Evolutionary conservation across 192 early-diverging fungal species (phyloP).

Genomic region (Backusella psychrophila): DNA sequence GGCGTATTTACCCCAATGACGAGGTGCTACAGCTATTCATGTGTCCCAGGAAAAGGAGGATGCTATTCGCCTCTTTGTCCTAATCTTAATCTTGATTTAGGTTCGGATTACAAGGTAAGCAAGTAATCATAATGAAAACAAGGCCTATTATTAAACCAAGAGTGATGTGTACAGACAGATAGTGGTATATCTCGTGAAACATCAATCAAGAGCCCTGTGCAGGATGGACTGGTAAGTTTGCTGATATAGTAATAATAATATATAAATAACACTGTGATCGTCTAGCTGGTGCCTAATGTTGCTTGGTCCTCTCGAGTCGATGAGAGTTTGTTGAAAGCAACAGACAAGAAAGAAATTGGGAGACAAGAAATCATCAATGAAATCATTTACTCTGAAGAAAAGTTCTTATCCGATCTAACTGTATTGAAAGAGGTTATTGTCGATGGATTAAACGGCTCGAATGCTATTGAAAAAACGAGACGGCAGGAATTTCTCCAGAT

Average conservation of each 20-base stretch:
- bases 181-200: not conserved
- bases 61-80: conserved; percentile 36
- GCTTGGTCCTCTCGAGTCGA: conserved; percentile 79
- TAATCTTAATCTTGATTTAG: conserved; percentile 10
- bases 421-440: conserved; percentile 61
- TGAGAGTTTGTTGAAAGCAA: conserved; percentile 67
- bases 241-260: not conserved
- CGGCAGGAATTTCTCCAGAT: conserved; percentile 71
- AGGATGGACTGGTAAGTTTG: not conserved
- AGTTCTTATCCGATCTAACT: conserved; percentile 87
- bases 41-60: conserved; percentile 18
- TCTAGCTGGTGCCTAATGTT: conserved; percentile 18
- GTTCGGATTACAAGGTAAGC: not conserved
- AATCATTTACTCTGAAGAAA: conserved; percentile 85
- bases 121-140: not conserved
- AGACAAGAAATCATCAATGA: conserved; percentile 97
- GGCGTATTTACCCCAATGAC: conserved; percentile 89
- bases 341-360: conserved; percentile 69
- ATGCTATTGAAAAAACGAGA: conserved; percentile 34
- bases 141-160: not conserved
- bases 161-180: not conserved
- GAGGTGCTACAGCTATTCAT: conserved; percentile 68
- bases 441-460: not conserved
- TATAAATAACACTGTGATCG: not conserved
- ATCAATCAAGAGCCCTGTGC: not conserved